Evolutionary conservation across 1,139 yeast species (phyloP), one percentile per base, ranked within the genome.

Genomic region (Suhomyces chickasaworum): DNA sequence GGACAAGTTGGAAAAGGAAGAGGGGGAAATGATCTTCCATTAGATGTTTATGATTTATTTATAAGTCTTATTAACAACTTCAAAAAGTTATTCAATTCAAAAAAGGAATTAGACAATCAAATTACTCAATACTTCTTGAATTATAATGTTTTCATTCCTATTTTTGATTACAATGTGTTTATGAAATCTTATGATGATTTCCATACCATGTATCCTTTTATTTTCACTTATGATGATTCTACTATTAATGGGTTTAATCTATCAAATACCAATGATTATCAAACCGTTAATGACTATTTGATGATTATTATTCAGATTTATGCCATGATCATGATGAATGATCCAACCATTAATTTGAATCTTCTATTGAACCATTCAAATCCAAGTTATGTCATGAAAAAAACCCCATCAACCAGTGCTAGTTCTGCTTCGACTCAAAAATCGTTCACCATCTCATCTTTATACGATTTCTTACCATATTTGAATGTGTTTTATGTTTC

Each of bases 161-260:
- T 83, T n/a, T 73, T 83, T 51, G 86, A 82, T 57, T 82, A 78
- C 53, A 75, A 73, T 41, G 63, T 71, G 36, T 82, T 83, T 55
- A 81, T 81, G 75, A 77, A 75, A 54, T 72, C 75, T 44, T 83
- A 83, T 53, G 80, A 80, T 46, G 79, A 76, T 3, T 78, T 80
- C 57, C 80, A 78, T 53, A 79, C 81, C 44, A 78, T 78, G 73
- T 80, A 78, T 55, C 80, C 80, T 12, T 75, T 75, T 49, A 73
- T 75, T 61, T 75, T 75, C 55, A 75, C 79, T 1, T 75, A 75
- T 49, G 78, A 73, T 47, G 79, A 75, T 54, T 73, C 78, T 7
- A 73, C 79, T 49, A 81, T 63, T 45, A 80, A 65, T 61, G 82
- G 74, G 39, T 78, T 65, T 64, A 80, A 68, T 47, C 70, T 78